Evolutionary conservation across 2,329 filamentous ascomycete genomes (phyloP).

Genomic region (Colletotrichum echinochloae): DNA sequence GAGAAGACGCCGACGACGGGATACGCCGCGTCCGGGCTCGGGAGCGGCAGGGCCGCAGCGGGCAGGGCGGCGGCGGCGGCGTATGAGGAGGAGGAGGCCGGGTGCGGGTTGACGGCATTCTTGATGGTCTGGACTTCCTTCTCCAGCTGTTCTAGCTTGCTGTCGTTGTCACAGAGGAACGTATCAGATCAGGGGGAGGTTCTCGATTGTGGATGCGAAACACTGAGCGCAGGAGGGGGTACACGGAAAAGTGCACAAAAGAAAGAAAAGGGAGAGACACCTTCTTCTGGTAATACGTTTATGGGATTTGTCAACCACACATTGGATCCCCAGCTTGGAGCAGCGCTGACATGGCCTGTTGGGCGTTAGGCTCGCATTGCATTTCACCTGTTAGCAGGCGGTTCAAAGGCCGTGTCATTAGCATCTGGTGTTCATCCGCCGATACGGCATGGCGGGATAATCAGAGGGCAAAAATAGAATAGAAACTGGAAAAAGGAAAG

Average conservation of each 20-base stretch:
- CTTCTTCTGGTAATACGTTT: constrained; percentile 60
- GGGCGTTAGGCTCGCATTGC: constrained; percentile 53
- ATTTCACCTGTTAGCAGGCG: constrained; percentile 55
- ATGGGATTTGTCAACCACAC: constrained; percentile 60
- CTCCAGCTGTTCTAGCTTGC: constrained; percentile 61
- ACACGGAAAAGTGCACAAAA: not conserved
- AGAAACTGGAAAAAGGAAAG: not conserved
- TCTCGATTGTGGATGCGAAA: not conserved
- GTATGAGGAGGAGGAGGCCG: constrained; percentile 30
- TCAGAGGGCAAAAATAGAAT: not conserved
- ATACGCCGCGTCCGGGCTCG: constrained; percentile 46
- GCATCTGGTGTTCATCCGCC: not conserved
- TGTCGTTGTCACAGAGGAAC: constrained; percentile 43
- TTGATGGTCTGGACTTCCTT: constrained; percentile 42
- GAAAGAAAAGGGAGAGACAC: constrained; percentile 44
- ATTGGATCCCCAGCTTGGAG: constrained; percentile 56
- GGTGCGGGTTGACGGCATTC: constrained; percentile 51
- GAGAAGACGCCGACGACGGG: constrained; percentile 42
- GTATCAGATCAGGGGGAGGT: constrained; percentile 20
- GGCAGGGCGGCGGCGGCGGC: constrained; percentile 12
- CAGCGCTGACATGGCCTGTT: constrained; percentile 60
- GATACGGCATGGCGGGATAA: not conserved
- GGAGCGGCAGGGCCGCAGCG: constrained; percentile 42
- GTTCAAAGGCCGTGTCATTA: constrained; percentile 14
- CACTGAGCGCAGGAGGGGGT: not conserved